These are phyloP conservation scores for Ogataea saltuana DNA, from an alignment of 805 yeast genomes.

Conservation along the genomic window DNA sequence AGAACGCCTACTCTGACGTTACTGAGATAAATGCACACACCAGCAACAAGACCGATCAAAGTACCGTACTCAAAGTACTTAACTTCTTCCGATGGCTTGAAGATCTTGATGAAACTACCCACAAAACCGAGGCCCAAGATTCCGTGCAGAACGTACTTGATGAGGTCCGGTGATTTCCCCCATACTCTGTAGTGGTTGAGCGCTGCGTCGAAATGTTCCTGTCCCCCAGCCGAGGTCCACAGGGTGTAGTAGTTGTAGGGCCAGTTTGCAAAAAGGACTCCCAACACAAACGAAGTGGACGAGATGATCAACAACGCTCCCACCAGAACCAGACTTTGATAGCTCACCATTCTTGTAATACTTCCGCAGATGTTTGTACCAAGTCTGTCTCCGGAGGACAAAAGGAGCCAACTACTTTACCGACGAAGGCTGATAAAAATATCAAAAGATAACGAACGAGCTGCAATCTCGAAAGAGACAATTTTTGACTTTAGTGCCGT, in stretches of 20 bases:
- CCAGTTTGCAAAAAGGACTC: constrained; percentile 74
- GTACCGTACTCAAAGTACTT: constrained; percentile 90
- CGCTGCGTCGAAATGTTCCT: constrained; percentile 58
- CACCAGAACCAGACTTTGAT: constrained; percentile 33
- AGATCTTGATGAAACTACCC: constrained; percentile 76
- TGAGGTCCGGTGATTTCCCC: constrained; percentile 61
- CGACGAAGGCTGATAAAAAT: too few relatives aligned
- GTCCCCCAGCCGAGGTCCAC: constrained; percentile 57
- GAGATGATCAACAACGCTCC: constrained; percentile 30
- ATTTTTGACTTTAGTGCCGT: too few relatives aligned
- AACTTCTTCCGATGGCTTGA: constrained; percentile 83
- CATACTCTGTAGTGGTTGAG: constrained; percentile 72
- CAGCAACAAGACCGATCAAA: constrained; percentile 68
- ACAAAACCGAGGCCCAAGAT: constrained; percentile 64
- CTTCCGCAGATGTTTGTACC: too few relatives aligned
- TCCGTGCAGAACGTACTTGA: constrained; percentile 63
- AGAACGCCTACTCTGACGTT: constrained; percentile 80
- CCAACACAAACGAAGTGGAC: constrained; percentile 74
- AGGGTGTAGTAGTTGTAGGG: constrained; percentile 79
- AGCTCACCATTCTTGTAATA: constrained; percentile 11
- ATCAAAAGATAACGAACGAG: background rate
- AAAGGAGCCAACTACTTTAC: too few relatives aligned
- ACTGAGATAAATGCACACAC: constrained; percentile 78
- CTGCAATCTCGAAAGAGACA: too few relatives aligned
- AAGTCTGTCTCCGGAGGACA: too few relatives aligned